Conservation (phyloP, 208 protist species). For the Ichthyophonus hoferi region DNA sequence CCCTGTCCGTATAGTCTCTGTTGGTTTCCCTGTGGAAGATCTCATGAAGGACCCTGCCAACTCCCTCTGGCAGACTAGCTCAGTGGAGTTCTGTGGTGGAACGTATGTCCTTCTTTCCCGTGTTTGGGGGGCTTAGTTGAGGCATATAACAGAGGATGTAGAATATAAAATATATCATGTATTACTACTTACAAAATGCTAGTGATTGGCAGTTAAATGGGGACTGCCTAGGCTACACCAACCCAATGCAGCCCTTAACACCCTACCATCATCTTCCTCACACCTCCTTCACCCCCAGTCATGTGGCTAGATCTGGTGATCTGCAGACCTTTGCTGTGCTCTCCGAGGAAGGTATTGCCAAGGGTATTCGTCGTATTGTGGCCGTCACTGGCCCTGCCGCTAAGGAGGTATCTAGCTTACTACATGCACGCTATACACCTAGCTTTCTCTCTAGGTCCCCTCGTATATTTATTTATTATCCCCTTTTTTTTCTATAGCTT, state of each 20-base stretch:
- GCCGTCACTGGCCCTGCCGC: slow-evolving; percentile 52
- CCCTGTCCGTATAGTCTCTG: slow-evolving; percentile 91
- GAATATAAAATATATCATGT: no score
- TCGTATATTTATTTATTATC: neutral
- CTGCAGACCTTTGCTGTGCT: slow-evolving; percentile 81
- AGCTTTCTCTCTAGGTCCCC: neutral
- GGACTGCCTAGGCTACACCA: no score
- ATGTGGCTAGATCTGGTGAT: slow-evolving; percentile 76
- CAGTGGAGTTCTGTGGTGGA: slow-evolving; percentile 76
- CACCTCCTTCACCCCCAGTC: slow-evolving; percentile 67
- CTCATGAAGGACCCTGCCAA: slow-evolving; percentile 79
- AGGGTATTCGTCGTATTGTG: slow-evolving; percentile 64
- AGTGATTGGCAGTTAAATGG: no score
- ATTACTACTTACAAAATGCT: no score
- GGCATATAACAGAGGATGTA: neutral
- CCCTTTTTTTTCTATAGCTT: neutral
- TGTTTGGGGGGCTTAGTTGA: neutral
- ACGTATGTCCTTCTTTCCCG: neutral
- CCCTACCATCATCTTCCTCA: no score
- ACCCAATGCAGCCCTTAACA: no score
- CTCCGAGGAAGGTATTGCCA: slow-evolving; percentile 77
- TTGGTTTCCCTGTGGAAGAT: slow-evolving; percentile 80
- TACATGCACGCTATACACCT: neutral
- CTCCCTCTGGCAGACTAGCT: slow-evolving; percentile 67
- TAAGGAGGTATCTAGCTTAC: neutral